phyloP scores from a whole-genome alignment of 139 green algal species.

The Closterium sp. region DNA sequence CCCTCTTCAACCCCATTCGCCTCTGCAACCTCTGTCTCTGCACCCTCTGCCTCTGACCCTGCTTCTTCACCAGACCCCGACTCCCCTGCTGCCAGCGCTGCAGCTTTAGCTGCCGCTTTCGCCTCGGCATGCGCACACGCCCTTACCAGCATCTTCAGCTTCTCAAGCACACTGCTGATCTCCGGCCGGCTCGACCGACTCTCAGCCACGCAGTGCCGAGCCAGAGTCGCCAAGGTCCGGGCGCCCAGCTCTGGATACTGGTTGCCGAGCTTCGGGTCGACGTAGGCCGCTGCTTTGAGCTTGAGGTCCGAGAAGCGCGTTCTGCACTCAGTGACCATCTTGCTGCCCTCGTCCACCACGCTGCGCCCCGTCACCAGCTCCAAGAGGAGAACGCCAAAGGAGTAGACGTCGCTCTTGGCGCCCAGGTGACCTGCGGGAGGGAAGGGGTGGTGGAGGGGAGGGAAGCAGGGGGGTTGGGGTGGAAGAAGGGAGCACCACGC shows the following conservation, averaged over 20 bases:
- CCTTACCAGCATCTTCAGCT: background rate
- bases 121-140: background rate
- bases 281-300: background rate
- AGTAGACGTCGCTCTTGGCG: background rate
- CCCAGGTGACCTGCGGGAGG: background rate
- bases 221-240: background rate
- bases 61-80: background rate
- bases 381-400: background rate
- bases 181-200: background rate
- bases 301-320: background rate
- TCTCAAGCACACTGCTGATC: background rate
- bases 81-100: background rate
- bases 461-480: no score
- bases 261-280: background rate
- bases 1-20: background rate
- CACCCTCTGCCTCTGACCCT: no score
- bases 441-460: no score
- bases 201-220: background rate
- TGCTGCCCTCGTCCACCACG: background rate
- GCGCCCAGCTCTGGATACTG: background rate
- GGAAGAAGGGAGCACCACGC: no score
- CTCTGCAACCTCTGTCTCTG: background rate
- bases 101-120: background rate
- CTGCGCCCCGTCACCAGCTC: background rate
- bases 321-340: background rate